A percentile compares a stretch with the other conserved stretches of the same genome.
Evolutionary conservation across 2,329 filamentous ascomycete genomes (phyloP).

Genomic region (Botrytis deweyae): DNA sequence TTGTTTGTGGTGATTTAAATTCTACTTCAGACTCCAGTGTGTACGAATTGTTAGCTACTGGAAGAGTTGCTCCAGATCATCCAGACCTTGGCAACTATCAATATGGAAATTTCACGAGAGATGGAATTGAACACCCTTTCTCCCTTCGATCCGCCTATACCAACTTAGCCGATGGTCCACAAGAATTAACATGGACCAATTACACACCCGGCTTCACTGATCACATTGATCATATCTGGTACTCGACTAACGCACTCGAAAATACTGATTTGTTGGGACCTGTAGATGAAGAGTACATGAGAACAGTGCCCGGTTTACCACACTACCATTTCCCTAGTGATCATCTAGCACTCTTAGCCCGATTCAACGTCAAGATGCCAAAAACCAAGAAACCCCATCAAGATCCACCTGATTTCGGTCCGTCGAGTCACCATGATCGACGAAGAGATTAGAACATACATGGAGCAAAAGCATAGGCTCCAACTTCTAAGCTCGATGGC

Average conservation of each 20-base stretch:
- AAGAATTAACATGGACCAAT: conserved; percentile 90
- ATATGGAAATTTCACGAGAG: conserved; percentile 89
- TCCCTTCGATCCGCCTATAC: conserved; percentile 88
- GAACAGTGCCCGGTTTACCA: conserved; percentile 69
- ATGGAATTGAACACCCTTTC: conserved; percentile 94
- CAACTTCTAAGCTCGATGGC: conserved; percentile 3
- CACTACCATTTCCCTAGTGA: conserved; percentile 76
- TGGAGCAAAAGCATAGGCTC: conserved; percentile 11
- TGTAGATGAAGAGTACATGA: conserved; percentile 69
- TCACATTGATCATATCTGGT: conserved; percentile 97
- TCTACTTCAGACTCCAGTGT: conserved; percentile 84
- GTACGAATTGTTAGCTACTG: conserved; percentile 83
- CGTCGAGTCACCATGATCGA: conserved; percentile 33
- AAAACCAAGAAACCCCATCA: conserved; percentile 45
- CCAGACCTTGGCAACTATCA: conserved; percentile 75
- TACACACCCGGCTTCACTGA: conserved; percentile 92
- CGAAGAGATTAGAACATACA: conserved; percentile 23
- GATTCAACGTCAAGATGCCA: conserved; percentile 67
- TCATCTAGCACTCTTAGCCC: conserved; percentile 66
- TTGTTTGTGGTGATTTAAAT: conserved; percentile 97
- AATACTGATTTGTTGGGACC: conserved; percentile 66
- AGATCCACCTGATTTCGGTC: conserved; percentile 38
- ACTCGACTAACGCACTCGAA: conserved; percentile 74
- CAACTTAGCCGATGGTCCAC: conserved; percentile 75
- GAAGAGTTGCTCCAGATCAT: conserved; percentile 75